Conservation (phyloP, 257 asterid genomes). For the Eucommia ulmoides region DNA sequence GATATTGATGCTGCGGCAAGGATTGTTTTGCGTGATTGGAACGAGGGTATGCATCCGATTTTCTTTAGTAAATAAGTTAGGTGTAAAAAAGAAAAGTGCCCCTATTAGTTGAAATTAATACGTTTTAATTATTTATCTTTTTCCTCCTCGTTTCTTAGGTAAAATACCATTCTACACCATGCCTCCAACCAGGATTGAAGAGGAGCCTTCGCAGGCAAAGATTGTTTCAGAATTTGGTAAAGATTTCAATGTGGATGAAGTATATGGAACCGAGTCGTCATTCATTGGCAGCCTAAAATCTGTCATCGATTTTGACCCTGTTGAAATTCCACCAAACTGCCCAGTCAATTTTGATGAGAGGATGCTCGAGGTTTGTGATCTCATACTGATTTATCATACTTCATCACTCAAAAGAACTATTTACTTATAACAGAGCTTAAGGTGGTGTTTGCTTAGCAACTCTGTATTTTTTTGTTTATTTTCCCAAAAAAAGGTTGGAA, state of each 20-base stretch:
- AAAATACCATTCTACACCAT: slow-evolving; percentile 87
- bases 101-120: no score
- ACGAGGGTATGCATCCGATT: slow-evolving; percentile 42
- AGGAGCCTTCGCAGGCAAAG: slow-evolving; percentile 58
- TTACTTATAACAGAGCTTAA: neutral
- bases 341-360: slow-evolving; percentile 57
- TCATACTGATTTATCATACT: no score
- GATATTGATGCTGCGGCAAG: slow-evolving; percentile 81
- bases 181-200: slow-evolving; percentile 68
- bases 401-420: no score
- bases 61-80: neutral
- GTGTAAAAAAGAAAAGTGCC: neutral
- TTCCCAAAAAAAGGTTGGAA: neutral
- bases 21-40: slow-evolving; percentile 91
- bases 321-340: slow-evolving; percentile 59
- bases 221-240: slow-evolving; percentile 71
- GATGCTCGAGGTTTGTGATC: slow-evolving; percentile 70
- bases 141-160: no score
- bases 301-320: slow-evolving; percentile 52
- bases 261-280: slow-evolving; percentile 70
- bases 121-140: no score
- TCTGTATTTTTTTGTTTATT: neutral
- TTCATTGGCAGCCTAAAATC: slow-evolving; percentile 94
- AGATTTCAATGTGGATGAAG: slow-evolving; percentile 71
- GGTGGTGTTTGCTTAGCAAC: neutral